Base-by-base conservation (phyloP, 2,329 filamentous ascomycete genomes). In the Colletotrichum kahawae region DNA sequence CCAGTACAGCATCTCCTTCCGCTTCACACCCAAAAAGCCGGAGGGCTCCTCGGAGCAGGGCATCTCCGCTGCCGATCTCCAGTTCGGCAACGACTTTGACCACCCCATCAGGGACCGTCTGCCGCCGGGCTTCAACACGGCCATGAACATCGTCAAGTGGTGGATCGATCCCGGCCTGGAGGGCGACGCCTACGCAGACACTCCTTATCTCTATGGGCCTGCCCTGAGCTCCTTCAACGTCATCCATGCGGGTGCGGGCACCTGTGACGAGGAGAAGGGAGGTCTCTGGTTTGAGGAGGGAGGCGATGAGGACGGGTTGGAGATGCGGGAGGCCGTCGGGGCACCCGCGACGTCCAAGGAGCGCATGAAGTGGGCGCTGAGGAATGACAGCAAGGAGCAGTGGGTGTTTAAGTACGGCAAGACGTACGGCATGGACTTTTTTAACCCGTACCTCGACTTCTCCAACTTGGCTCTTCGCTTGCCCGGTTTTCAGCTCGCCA, bases 81-180 rank as follows among this genome's bases (percentile, higher is more conserved):
- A 98, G 69, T 98, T 98, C 79, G 97, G 96, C 56, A 98, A 98
- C 83, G 95, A 98, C 87, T 98, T 98, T 82, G 96, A 98, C 81
- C 91, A 94, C 66, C 95, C 97, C 0, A 97, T 99, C 79, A 91
- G 95, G 34, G 94, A 98, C 82, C 91, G 93, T 18, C 88, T 99
- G 3, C 96, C 97, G 0, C 95, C 95, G 0, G 95, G 96, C 0
- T 98, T 98, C 84, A 92, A 92, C 81, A 93, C 95, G 12, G 96
- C 95, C 0, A 92, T 98, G 84, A 93, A 92, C 67, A 93, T 98
- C 57, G 95, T 98, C 33, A 95, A 94, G 79, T 97, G 95, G 94
- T 94, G 93, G 87, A 93, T 98, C 64, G 96, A 99, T 81, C 96
- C 96, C 0, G 95, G 95, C 0, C 86, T 99, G 1, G 95, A 98